phyloP scores from a whole-genome alignment of 129 eudicot species.

The Tagetes patula region DNA sequence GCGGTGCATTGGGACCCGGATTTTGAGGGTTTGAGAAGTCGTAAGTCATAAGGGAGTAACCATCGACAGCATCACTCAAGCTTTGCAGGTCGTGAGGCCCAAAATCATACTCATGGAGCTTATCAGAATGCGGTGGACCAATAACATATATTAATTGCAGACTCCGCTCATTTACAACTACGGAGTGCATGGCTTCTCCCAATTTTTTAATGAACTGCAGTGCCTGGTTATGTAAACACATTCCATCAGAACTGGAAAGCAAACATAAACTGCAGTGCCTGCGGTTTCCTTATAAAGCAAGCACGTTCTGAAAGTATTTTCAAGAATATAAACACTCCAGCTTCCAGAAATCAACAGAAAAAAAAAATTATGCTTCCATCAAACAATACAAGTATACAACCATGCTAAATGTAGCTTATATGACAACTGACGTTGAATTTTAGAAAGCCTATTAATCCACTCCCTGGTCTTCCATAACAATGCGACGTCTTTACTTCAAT shows the following conservation, averaged over 20 bases:
- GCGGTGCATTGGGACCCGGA: conserved; percentile 99
- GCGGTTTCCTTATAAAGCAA: neutral
- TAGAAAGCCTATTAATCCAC: neutral
- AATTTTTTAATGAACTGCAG: conserved; percentile 63
- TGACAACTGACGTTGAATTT: neutral
- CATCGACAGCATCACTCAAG: conserved; percentile 75
- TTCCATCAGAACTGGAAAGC: conserved; percentile 10
- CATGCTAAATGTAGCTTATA: neutral
- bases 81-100: conserved; percentile 72
- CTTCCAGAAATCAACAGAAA: neutral
- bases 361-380: neutral
- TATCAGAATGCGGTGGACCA: conserved; percentile 85
- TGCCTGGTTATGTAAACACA: conserved; percentile 53
- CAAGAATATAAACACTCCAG: neutral
- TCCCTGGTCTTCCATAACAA: neutral
- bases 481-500: neutral
- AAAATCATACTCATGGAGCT: conserved; percentile 71
- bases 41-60: conserved; percentile 97
- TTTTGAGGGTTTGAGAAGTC: conserved; percentile 85
- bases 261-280: conserved; percentile 7
- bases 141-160: conserved; percentile 79
- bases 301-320: neutral
- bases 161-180: conserved; percentile 37
- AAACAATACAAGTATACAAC: neutral
- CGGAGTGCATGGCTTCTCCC: conserved; percentile 76